Evolutionary conservation across 2,329 filamentous ascomycete species (phyloP), one percentile per base, ranked within the genome.

Genomic region (Fonsecaea nubica): DNA sequence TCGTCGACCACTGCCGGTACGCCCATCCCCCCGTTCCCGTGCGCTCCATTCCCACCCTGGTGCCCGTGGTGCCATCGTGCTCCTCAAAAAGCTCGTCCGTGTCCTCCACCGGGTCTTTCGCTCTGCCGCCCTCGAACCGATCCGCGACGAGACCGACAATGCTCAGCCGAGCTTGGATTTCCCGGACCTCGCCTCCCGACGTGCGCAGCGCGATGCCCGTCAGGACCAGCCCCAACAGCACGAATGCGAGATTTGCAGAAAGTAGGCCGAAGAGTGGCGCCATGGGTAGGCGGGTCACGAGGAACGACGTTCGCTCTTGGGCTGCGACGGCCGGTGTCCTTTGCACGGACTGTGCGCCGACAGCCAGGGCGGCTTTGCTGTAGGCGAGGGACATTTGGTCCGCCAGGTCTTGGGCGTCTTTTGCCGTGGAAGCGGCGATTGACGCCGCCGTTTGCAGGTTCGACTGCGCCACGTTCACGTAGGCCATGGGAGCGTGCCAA

Each of bases 41-140:
- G 25, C 48, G 40, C 57, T 60, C 57, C 6, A 60, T 45, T 12
- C 57, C 57, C 2, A 60, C 57, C n/a, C 40, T 48, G 8, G 30
- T 45, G 32, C 54, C 54, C 25, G 58, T n/a, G 5, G 30, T n/a
- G 50, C 54, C 55, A 42, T 60, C 38, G 40, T 63, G 58, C 59
- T 69, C 66, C 5, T 52, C 60, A 32, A 63, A 69, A 42, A 69
- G 50, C 36, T 65, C n/a, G 5, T 65, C 59, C 18, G 63, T 54
- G 3, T 53, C 52, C 15, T 57, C 36, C 21, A 55, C 66, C 15
- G 38, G 21, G 7, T 15, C 15, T 15, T 45, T 32, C 7, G 64
- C 57, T 15, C 55, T 63, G 9, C 18, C 32, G 5, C 42, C 55
- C 33, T 69, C 66, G 48, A 69, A 69, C 7, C 50, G 36, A 15